Evolutionary conservation across 306 rosid genomes (phyloP).

Genomic region (Sechiopsis laciniata): DNA sequence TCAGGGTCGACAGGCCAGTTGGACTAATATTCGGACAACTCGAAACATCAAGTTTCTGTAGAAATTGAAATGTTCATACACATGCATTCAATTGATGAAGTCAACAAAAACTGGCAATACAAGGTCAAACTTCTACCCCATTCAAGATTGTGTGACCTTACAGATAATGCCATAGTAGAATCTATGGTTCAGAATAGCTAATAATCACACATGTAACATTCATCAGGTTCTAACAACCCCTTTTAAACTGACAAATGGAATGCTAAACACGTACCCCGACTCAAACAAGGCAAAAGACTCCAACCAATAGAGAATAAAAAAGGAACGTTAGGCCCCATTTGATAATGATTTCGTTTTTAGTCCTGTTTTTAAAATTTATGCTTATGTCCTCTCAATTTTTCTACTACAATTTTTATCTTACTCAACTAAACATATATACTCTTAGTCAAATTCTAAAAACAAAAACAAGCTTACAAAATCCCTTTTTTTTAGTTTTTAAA

Average conservation of each 20-base stretch:
- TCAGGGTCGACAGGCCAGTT: conserved; percentile 55
- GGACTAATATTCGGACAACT: conserved; percentile 70
- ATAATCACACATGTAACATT: not conserved
- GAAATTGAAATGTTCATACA: conserved; percentile 22
- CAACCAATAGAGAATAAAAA: not conserved
- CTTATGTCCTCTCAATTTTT: not conserved
- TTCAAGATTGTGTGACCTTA: not conserved
- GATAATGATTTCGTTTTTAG: not conserved
- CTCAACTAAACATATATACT: not conserved
- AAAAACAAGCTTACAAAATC: no score
- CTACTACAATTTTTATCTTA: no score
- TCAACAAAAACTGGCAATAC: conserved; percentile 16
- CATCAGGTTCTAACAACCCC: not conserved
- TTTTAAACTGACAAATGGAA: not conserved
- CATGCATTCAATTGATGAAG: conserved; percentile 12
- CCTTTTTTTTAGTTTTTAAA: no score
- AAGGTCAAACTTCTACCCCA: not conserved
- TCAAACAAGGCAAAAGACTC: not conserved
- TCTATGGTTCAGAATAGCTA: not conserved
- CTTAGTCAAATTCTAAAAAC: not conserved
- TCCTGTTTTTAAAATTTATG: not conserved
- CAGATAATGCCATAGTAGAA: not conserved
- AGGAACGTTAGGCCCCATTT: not conserved
- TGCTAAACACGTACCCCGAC: not conserved
- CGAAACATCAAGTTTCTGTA: conserved; percentile 81